These are phyloP conservation scores for Trametes sanguinea DNA, from an alignment of 768 basidiomycete species.

Conservation along the genomic window DNA sequence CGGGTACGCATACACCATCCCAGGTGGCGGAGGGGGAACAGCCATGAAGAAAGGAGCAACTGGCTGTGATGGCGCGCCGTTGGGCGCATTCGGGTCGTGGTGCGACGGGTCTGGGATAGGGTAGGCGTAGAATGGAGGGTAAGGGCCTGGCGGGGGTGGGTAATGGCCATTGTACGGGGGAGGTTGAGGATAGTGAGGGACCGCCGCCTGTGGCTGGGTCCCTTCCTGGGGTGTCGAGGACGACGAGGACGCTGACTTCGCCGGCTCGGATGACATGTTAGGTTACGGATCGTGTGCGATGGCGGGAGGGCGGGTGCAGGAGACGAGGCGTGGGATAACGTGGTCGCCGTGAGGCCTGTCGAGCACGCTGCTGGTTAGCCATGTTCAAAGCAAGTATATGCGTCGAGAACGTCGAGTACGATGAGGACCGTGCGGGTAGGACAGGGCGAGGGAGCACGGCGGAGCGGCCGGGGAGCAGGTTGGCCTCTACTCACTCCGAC, in stretches of 20 bases:
- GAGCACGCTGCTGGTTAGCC: constrained; percentile 15
- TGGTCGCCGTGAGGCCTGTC: constrained; percentile 14
- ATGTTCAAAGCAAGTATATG: neutral
- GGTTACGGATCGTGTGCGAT: neutral
- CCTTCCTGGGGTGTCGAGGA: constrained; percentile 21
- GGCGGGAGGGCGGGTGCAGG: neutral
- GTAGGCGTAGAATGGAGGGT: constrained; percentile 32
- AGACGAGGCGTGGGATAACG: neutral
- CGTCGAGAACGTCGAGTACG: constrained; percentile 9
- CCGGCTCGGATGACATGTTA: constrained; percentile 28
- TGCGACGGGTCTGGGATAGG: constrained; percentile 32
- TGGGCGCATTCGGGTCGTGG: constrained; percentile 36
- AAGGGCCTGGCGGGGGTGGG: constrained; percentile 24
- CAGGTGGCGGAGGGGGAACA: constrained; percentile 40
- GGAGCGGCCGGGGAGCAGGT: constrained; percentile 26
- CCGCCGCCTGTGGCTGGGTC: constrained; percentile 20
- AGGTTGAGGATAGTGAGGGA: constrained; percentile 24
- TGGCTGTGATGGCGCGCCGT: constrained; percentile 30
- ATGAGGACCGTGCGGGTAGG: neutral
- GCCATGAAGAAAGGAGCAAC: constrained; percentile 43
- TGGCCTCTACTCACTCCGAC: constrained; percentile 34
- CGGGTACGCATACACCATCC: constrained; percentile 47
- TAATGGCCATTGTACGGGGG: constrained; percentile 31
- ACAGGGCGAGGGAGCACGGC: constrained; percentile 23
- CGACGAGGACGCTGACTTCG: constrained; percentile 23